Base-by-base conservation (phyloP, 2,329 filamentous ascomycete genomes). In the Massarina eburnea region DNA sequence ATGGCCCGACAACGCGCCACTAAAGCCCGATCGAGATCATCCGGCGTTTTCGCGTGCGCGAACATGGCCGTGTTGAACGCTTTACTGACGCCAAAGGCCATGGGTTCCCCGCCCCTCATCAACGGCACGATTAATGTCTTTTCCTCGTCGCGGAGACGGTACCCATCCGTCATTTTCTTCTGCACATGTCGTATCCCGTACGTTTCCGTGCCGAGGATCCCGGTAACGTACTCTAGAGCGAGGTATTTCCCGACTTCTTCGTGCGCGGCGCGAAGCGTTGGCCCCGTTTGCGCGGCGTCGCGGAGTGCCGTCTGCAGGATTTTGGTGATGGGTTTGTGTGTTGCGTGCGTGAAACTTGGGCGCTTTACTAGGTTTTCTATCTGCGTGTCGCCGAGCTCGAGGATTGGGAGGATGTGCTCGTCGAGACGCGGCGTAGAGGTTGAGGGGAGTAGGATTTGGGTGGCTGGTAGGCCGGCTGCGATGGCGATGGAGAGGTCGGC, bases 21-120 rank as follows among this genome's bases (percentile, higher is more conserved):
- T 54, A 81, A 74, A 2, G 73, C 32, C 0, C 19, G 2, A 39
- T 63, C 65, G 33, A 85, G 51, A 29, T 83, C 75, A 0, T 58
- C 44, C 0, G 74, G 63, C 3, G 53, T 2, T 1, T 60, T 61
- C 2, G 72, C 74, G 48, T 82, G 80, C 1, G 81, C 34, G 44
- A 83, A 81, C 61, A 70, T 74, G 4, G 80, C 78, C 0, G 47
- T 44, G 0, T 77, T 77, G 8, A 85, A 77, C 0, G 68, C 76
- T 0, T 80, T 72, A 52, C 63, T 79, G 39, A 86, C 70, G 0
- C 82, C 81, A 2, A 76, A 60, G 0, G 82, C 82, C 77, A 86
- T 81, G 1, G 81, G 73, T 52, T 84, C 80, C 7, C 81, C 82
- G 4, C 77, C 80, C 8, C 81, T 39, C 81, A 85, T 85, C 12